Base-by-base conservation (phyloP, 177 flowering plant species). In the Telopea speciosissima region DNA sequence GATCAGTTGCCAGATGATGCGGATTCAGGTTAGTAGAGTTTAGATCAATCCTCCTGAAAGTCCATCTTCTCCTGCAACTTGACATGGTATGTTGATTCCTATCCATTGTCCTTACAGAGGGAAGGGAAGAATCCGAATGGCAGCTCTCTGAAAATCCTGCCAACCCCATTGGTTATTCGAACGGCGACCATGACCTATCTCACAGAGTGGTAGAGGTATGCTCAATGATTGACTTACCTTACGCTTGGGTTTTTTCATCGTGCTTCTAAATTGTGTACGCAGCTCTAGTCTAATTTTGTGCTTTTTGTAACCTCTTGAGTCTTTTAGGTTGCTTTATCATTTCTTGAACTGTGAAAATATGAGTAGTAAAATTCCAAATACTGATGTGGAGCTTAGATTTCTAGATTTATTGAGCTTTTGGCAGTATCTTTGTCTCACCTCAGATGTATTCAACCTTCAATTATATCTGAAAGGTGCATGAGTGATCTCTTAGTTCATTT, bases 121-220 rank as follows among this genome's bases (percentile, higher is more conserved):
- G 58, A 44, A 72, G 68, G 54, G 91, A 79, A 44, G 90, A 82
- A 66, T 56, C 85, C 52, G 89, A 86, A 17, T 88, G 89, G 86
- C 74, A 71, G 66, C n/a, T 77, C 23, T 75, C 80, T 73, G 83
- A 76, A 69, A 78, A 79, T 75, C 79, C 80, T 42, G 67, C 76
- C 36, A 83, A 75, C 64, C 63, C 90, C 22, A 91, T 94, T 71
- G 97, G 98, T 58, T 78, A 82, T 71, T 77, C 96, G 68, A 94
- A 90, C 84, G 97, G 97, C 59, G 81, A 85, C 78, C 89, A 87
- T 74, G 94, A 90, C 63, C 82, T 93, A 33, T 83, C 89, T 62
- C 88, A 68, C 26, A 76, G 80, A 0, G 87, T 91, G 67, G 88
- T 91, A 72, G 86, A 92, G 98, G 98, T 90, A 74, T 49, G 74